These are phyloP conservation scores for Neophaeococcomyces mojaviensis DNA, from an alignment of 2,329 filamentous ascomycete species.

Conservation along the genomic window DNA sequence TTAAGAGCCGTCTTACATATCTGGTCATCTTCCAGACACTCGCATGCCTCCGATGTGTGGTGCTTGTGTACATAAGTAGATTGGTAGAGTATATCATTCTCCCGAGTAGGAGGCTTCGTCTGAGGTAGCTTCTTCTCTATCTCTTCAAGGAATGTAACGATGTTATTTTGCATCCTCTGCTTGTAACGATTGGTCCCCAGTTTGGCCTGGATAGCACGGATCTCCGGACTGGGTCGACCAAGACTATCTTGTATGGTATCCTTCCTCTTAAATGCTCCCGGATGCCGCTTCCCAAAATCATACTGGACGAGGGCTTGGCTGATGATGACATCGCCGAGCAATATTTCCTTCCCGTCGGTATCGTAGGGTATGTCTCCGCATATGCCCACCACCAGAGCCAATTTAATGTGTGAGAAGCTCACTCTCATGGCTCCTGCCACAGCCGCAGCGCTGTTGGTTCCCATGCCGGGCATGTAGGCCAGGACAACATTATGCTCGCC, in stretches of 20 bases:
- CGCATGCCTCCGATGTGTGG: constrained; percentile 9
- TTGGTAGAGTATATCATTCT: constrained; percentile 25
- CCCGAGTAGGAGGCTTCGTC: constrained; percentile 23
- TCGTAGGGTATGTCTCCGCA: constrained; percentile 32
- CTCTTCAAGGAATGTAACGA: not conserved
- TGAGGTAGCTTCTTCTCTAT: constrained; percentile 5
- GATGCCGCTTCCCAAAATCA: constrained; percentile 26
- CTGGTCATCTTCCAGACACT: not conserved
- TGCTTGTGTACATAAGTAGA: constrained; percentile 29
- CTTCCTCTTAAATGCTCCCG: constrained; percentile 20
- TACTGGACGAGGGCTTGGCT: constrained; percentile 24
- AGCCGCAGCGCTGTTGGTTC: constrained; percentile 16
- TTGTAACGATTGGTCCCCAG: constrained; percentile 10
- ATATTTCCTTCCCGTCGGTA: constrained; percentile 14
- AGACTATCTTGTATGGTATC: constrained; percentile 16
- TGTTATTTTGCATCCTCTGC: constrained; percentile 4
- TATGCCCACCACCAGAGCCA: constrained; percentile 33
- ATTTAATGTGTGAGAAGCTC: constrained; percentile 28
- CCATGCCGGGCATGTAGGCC: constrained; percentile 17
- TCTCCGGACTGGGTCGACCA: constrained; percentile 17
- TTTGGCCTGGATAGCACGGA: constrained; percentile 18
- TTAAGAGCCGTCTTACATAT: constrained; percentile 22
- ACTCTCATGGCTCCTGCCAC: constrained; percentile 25
- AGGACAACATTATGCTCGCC: constrained; percentile 21
- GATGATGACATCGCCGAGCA: constrained; percentile 30